These are phyloP conservation scores for Paecilomyces niveus DNA, from an alignment of 2,329 filamentous ascomycete species.

Conservation along the genomic window DNA sequence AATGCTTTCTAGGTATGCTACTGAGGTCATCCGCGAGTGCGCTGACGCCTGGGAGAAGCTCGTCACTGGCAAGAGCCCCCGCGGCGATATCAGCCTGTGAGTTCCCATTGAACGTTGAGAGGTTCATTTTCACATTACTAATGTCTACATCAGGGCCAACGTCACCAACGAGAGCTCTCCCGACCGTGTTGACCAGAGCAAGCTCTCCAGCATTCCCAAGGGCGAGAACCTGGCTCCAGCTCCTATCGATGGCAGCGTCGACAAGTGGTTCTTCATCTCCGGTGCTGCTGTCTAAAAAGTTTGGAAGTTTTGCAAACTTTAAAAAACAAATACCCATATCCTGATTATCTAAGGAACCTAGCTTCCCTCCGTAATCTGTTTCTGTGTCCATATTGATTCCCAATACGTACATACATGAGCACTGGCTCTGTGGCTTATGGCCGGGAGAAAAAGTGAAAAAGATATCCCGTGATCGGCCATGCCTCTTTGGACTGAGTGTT, in stretches of 20 bases:
- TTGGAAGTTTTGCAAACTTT: constrained; percentile 13
- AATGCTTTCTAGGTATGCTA: constrained; percentile 61
- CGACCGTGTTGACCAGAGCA: constrained; percentile 60
- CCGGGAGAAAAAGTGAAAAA: background rate
- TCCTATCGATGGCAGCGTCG: constrained; percentile 91
- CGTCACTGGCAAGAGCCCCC: constrained; percentile 77
- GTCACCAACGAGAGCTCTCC: constrained; percentile 65
- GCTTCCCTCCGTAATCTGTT: background rate
- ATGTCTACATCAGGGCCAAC: constrained; percentile 60
- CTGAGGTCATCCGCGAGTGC: constrained; percentile 93
- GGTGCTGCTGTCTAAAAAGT: constrained; percentile 70
- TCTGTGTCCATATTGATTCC: background rate
- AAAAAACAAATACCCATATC: constrained; percentile 21
- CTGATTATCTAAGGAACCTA: background rate
- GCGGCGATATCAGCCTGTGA: constrained; percentile 75
- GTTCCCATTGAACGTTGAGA: constrained; percentile 29
- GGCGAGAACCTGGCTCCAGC: constrained; percentile 75
- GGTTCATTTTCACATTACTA: constrained; percentile 3
- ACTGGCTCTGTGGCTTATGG: background rate
- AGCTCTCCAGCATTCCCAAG: constrained; percentile 69
- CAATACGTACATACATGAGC: background rate
- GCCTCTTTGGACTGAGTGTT: background rate
- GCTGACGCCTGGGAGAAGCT: constrained; percentile 95
- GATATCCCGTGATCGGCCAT: background rate
- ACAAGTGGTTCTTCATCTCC: constrained; percentile 99